phyloP scores from a whole-genome alignment of 1,284 basidiomycete genomes.

The Cerioporus squamosus region DNA sequence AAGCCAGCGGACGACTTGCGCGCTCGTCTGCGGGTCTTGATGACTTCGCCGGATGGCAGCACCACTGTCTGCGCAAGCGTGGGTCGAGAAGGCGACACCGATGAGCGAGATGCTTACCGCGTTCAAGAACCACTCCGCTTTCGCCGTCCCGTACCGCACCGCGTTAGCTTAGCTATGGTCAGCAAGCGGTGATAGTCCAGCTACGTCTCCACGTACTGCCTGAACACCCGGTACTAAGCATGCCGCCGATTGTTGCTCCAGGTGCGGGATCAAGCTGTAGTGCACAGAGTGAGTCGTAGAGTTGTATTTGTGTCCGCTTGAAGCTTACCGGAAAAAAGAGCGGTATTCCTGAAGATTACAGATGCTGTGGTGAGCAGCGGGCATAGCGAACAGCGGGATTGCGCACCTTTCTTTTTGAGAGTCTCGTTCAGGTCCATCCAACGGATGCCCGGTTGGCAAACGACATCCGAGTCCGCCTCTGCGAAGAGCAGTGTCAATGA shows the following conservation, averaged over 20 bases:
- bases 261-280: slow-evolving; percentile 78
- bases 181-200: neutral
- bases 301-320: too few relatives aligned
- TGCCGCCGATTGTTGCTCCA: slow-evolving; percentile 88
- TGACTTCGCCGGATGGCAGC: slow-evolving; percentile 88
- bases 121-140: slow-evolving; percentile 65
- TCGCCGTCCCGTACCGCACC: slow-evolving; percentile 65
- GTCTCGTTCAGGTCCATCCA: slow-evolving; percentile 89
- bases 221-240: slow-evolving; percentile 86
- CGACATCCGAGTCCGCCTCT: slow-evolving; percentile 82
- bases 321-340: slow-evolving; percentile 87
- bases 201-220: slow-evolving; percentile 55
- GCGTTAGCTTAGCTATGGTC: slow-evolving; percentile 52
- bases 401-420: slow-evolving; percentile 63
- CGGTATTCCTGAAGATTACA: slow-evolving; percentile 51
- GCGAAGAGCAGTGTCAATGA: neutral
- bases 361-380: neutral
- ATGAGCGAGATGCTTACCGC: slow-evolving; percentile 46
- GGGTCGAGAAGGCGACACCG: neutral
- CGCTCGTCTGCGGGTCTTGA: slow-evolving; percentile 88
- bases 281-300: neutral
- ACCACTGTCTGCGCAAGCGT: slow-evolving; percentile 72
- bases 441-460: slow-evolving; percentile 82
- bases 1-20: slow-evolving; percentile 92
- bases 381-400: too few relatives aligned